Percentiles rank a stretch among this genome's conserved stretches.
phyloP scores from a whole-genome alignment of 139 green algal genomes.

The Yamagishiella unicocca region DNA sequence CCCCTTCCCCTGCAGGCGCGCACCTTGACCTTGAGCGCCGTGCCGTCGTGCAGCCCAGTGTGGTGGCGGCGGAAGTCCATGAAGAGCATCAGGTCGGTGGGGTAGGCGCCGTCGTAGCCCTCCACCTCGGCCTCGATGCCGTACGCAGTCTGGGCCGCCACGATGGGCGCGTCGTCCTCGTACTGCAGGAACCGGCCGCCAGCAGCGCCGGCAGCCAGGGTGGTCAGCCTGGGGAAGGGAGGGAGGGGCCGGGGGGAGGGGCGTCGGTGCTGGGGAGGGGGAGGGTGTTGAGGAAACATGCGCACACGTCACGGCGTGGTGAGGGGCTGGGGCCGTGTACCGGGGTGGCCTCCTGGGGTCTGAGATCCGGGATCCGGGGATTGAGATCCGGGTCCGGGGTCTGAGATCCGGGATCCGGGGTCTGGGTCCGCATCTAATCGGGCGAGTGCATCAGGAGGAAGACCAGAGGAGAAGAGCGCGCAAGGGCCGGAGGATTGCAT shows the following conservation, averaged over 20 bases:
- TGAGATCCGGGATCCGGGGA: too few species aligned
- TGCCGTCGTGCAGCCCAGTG: conserved; percentile 77
- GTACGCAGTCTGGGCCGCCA: conserved; percentile 94
- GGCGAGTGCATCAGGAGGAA: too few species aligned
- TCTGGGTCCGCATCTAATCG: too few species aligned
- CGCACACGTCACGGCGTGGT: too few species aligned
- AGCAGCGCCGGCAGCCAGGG: conserved; percentile 86
- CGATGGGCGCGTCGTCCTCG: conserved; percentile 78
- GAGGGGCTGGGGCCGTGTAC: too few species aligned
- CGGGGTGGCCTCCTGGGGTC: too few species aligned
- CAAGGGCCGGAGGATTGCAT: too few species aligned
- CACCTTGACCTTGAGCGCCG: conserved; percentile 52
- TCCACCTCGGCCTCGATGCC: conserved; percentile 88
- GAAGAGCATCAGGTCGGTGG: conserved; percentile 80
- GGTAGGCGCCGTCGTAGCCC: conserved; percentile 79
- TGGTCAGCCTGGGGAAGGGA: conserved; percentile 76
- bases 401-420: too few species aligned
- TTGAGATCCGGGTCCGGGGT: too few species aligned
- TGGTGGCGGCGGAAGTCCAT: conserved; percentile 93
- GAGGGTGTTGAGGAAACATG: too few species aligned
- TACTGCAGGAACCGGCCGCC: conserved; percentile 89
- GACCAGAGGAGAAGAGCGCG: too few species aligned
- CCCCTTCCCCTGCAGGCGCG: not conserved
- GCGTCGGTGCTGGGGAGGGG: too few species aligned
- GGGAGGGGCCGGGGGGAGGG: not conserved